phyloP scores from a whole-genome alignment of 2,329 filamentous ascomycete species.

The Chrysosporium queenslandicum region DNA sequence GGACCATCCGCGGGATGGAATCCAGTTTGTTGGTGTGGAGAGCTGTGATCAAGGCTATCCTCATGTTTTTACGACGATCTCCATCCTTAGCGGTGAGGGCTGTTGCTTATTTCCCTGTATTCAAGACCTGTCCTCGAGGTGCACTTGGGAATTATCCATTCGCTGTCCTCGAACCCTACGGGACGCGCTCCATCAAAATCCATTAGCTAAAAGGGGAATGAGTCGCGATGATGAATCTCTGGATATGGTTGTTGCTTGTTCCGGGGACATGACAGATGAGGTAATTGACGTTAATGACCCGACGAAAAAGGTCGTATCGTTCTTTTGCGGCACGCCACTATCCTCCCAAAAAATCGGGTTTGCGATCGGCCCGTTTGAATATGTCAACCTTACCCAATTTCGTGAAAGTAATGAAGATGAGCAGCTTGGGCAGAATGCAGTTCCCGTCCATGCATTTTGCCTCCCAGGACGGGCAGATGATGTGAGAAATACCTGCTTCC shows the following conservation, averaged over 20 bases:
- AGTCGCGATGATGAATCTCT: slow-evolving; percentile 64
- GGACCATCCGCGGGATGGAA: slow-evolving; percentile 66
- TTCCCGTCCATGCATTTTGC: slow-evolving; percentile 86
- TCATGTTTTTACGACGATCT: slow-evolving; percentile 81
- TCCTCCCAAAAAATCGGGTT: slow-evolving; percentile 87
- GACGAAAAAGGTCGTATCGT: slow-evolving; percentile 78
- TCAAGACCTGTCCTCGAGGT: slow-evolving; percentile 71
- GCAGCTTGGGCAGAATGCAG: slow-evolving; percentile 74
- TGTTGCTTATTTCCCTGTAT: slow-evolving; percentile 89
- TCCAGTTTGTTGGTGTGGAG: slow-evolving; percentile 84
- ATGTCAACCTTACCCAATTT: slow-evolving; percentile 79
- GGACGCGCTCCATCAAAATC: slow-evolving; percentile 49
- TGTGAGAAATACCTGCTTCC: slow-evolving; percentile 75
- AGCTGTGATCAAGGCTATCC: slow-evolving; percentile 73
- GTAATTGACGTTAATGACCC: slow-evolving; percentile 64
- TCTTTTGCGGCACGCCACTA: slow-evolving; percentile 63
- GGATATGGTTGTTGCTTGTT: slow-evolving; percentile 84
- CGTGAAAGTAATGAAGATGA: slow-evolving; percentile 86
- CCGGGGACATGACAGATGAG: slow-evolving; percentile 80
- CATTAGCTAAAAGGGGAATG: slow-evolving; percentile 24
- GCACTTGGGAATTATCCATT: slow-evolving; percentile 79
- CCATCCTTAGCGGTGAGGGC: slow-evolving; percentile 63
- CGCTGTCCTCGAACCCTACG: slow-evolving; percentile 78
- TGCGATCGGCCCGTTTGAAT: slow-evolving; percentile 87
- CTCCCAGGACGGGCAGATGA: slow-evolving; percentile 72